phyloP scores from a whole-genome alignment of 306 rosid genomes.

The Dalbergia cultrata region DNA sequence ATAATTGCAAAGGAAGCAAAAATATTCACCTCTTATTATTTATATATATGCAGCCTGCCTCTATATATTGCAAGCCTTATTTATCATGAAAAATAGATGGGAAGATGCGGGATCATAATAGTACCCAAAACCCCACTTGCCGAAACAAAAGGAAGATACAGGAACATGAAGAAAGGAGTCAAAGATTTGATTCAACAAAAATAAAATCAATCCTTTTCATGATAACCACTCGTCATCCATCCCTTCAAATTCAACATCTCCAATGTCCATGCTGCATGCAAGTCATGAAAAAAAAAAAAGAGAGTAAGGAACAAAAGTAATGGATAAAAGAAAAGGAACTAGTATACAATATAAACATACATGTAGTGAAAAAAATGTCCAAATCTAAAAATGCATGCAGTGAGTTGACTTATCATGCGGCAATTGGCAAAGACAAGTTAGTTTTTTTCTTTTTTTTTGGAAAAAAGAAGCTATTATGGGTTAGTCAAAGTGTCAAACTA shows the following conservation, averaged over 20 bases:
- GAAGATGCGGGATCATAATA: neutral
- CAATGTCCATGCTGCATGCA: conserved; percentile 67
- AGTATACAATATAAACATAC: neutral
- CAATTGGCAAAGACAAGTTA: neutral
- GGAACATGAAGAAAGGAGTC: conserved; percentile 26
- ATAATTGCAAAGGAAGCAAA: too few relatives aligned
- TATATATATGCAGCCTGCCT: too few relatives aligned
- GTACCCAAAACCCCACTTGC: conserved; percentile 34
- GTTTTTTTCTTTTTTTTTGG: neutral
- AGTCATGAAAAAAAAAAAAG: conserved; percentile 4
- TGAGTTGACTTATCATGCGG: too few relatives aligned
- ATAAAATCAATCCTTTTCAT: conserved; percentile 55
- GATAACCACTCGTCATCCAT: conserved; percentile 72
- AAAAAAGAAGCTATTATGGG: neutral
- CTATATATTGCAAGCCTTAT: too few relatives aligned
- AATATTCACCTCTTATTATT: too few relatives aligned
- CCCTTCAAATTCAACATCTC: conserved; percentile 62
- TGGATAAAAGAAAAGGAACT: neutral
- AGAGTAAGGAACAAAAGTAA: neutral
- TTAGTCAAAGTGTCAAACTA: conserved; percentile 36
- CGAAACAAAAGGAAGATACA: neutral
- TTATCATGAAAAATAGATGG: conserved; percentile 17
- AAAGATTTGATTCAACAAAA: conserved; percentile 53
- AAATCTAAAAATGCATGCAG: conserved; percentile 1
- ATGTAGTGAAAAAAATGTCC: neutral